Percentiles rank a stretch among this genome's conserved stretches.
Evolutionary conservation across 2,329 filamentous ascomycete genomes (phyloP).

Genomic region (Alternaria tenuissima): DNA sequence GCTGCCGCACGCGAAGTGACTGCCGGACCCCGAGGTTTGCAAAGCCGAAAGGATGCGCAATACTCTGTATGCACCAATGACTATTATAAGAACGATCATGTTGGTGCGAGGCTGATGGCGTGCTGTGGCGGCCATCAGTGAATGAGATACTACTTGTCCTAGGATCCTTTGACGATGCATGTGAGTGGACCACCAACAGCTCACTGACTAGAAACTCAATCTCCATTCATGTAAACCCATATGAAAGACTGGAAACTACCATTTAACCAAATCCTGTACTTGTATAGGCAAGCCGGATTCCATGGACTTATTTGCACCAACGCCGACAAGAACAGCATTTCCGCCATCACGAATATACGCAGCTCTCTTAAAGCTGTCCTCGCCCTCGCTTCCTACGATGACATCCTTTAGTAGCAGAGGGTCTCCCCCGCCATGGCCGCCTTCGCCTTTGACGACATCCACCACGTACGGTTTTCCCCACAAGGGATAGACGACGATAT

Average conservation of each 20-base stretch:
- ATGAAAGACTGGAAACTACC: conserved; percentile 6
- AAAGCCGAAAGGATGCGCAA: conserved; percentile 5
- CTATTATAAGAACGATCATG: not conserved
- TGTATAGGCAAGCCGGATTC: conserved; percentile 64
- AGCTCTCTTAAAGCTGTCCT: conserved; percentile 61
- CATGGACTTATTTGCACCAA: conserved; percentile 67
- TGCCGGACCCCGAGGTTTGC: conserved; percentile 2
- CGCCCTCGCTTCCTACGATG: conserved; percentile 61
- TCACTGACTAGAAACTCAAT: not conserved
- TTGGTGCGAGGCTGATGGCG: not conserved
- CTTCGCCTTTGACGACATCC: conserved; percentile 60
- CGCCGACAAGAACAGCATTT: conserved; percentile 66
- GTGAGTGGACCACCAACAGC: not conserved
- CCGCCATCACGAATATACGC: conserved; percentile 66
- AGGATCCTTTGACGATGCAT: not conserved
- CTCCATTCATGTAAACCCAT: not conserved
- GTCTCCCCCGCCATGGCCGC: conserved; percentile 69
- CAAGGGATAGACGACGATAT: conserved; percentile 59
- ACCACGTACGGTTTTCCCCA: conserved; percentile 66
- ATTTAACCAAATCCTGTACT: conserved; percentile 58
- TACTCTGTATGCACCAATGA: not conserved
- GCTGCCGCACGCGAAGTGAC: not conserved
- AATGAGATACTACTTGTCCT: not conserved
- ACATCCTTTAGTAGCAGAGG: conserved; percentile 64
- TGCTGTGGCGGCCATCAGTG: not conserved